phyloP scores from a whole-genome alignment of 1,284 basidiomycete species.

The Abortiporus biennis region DNA sequence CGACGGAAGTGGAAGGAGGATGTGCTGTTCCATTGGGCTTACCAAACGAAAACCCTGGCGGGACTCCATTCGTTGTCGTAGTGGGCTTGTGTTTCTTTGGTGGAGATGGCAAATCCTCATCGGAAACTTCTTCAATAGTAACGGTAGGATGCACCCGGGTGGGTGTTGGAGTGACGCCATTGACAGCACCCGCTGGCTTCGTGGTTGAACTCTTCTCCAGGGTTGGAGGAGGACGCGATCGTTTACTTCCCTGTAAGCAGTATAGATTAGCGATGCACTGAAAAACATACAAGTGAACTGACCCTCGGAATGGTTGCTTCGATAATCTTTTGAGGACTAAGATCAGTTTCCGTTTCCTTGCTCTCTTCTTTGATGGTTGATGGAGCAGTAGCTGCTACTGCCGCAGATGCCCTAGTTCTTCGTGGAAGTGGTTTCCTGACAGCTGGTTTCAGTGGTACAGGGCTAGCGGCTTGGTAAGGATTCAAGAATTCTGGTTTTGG shows the following conservation, averaged over 20 bases:
- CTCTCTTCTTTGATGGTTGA: too few relatives aligned
- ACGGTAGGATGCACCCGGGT: conserved; percentile 9
- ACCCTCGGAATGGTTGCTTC: conserved; percentile 67
- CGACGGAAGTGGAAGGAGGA: conserved; percentile 11
- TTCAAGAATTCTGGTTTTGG: conserved; percentile 62
- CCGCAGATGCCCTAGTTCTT: conserved; percentile 24
- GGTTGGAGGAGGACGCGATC: conserved; percentile 64
- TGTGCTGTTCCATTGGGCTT: neutral
- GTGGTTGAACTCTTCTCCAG: conserved; percentile 22
- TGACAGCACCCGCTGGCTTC: conserved; percentile 4
- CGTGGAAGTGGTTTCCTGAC: conserved; percentile 34
- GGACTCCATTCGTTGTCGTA: too few relatives aligned
- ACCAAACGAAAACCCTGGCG: conserved; percentile 1
- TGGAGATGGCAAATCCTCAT: conserved; percentile 28
- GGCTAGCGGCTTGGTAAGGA: conserved; percentile 63
- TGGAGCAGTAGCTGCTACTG: conserved; percentile 1
- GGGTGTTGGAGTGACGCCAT: conserved; percentile 9
- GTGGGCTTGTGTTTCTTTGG: conserved; percentile 34
- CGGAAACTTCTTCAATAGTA: conserved; percentile 20
- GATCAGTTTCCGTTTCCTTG: conserved; percentile 26
- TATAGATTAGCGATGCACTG: neutral
- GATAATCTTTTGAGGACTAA: conserved; percentile 58
- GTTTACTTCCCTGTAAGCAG: conserved; percentile 54
- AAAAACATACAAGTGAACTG: conserved; percentile 2
- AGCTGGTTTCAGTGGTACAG: conserved; percentile 36